Conservation (phyloP, 2,329 filamentous ascomycete genomes). For the Botryotinia narcissicola region DNA sequence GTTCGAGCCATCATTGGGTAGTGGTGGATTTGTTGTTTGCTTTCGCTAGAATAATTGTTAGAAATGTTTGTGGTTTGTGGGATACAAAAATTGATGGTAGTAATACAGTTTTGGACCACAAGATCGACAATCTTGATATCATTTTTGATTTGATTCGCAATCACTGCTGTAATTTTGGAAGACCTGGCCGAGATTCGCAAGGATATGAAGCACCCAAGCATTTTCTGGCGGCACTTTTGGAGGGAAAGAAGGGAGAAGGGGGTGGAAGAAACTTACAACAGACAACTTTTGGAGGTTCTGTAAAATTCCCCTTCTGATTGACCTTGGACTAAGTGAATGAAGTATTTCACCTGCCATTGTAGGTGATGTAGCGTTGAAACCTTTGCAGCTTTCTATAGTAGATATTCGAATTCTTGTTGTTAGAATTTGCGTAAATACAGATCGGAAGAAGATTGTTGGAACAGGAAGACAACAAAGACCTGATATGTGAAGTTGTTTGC, state of each 20-base stretch:
- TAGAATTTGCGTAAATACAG: neutral
- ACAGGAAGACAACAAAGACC: neutral
- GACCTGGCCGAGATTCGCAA: neutral
- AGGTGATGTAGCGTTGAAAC: neutral
- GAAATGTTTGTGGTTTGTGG: conserved; percentile 6
- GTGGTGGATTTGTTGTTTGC: neutral
- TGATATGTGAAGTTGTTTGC: neutral
- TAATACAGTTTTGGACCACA: neutral
- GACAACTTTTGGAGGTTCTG: conserved; percentile 8
- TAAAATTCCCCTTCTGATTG: neutral
- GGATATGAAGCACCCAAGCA: neutral
- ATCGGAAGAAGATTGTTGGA: neutral
- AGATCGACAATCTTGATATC: neutral
- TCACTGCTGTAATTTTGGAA: neutral
- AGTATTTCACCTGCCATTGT: conserved; percentile 5
- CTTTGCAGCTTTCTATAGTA: neutral
- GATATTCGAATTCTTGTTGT: neutral
- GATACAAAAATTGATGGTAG: neutral
- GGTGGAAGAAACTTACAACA: neutral
- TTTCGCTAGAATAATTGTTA: conserved; percentile 6
- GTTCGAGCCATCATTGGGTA: neutral
- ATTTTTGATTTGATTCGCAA: neutral
- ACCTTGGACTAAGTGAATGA: neutral
- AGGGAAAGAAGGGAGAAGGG: neutral
- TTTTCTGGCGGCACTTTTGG: neutral